Base-by-base conservation (phyloP, 495 filamentous ascomycete species). In the Penicillium canescens region DNA sequence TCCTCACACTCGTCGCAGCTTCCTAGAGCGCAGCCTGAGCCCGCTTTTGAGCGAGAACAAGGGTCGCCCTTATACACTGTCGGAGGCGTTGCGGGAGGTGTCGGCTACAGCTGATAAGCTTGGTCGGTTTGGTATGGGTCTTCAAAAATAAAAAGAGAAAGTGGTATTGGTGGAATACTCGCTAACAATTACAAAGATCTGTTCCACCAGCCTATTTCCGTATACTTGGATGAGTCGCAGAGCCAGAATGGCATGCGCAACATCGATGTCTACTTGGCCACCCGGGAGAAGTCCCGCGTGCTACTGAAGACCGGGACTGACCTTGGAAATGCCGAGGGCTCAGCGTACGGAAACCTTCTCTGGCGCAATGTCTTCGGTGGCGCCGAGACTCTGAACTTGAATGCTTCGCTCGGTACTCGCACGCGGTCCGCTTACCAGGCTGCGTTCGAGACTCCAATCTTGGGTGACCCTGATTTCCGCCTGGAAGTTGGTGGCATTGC, bases 321-420 rank as follows among this genome's bases (percentile, higher is more conserved):
- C 61, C 76, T 95, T 23, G 94, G 95, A 46, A 92, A 92, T 61
- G 79, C 88, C 11, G 95, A 98, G 69, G 95, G 92, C 13, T 92
- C 89, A 3, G 93, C 93, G 2, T 96, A 96, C 67, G 82, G 88
- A 50, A 90, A 92, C 49, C 78, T 88, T 26, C 78, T 89, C 11
- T 84, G 88, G 69, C 86, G 95, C 42, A 98, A 98, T 72, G 81
- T 98, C 38, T 92, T 98, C 63, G 94, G 94, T 36, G 95, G 95
- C 23, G 92, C 94, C 13, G 94, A 98, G 72, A 85, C 83, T n/a
- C 69, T 98, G 50, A 88, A 83, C 56, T 68, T 95, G 41, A 91
- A 94, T 62, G 92, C 90, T 13, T 88, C 90, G 1, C 70, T 92
- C 24, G 94, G 94, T 23, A 96, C 92, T 33, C 82, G 94, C 26